These are phyloP conservation scores for Pseudofabraea citricarpa DNA, from an alignment of 2,329 filamentous ascomycete species.

Conservation along the genomic window DNA sequence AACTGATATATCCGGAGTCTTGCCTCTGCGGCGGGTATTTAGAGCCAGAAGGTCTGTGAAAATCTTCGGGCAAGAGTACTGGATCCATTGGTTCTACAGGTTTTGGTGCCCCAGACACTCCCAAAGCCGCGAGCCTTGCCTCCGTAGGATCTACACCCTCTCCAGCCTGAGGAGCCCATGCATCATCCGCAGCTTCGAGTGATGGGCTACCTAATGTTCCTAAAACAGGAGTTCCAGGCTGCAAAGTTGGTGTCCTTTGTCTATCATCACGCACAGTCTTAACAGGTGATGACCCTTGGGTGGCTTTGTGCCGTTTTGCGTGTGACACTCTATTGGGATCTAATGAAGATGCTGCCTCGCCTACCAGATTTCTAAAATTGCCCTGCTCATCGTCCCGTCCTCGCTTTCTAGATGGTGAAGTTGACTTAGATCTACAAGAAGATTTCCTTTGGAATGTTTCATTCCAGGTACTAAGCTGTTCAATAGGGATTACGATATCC, in stretches of 20 bases:
- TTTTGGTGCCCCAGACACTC: slow-evolving; percentile 30
- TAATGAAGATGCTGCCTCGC: slow-evolving; percentile 6
- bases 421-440: too few species aligned
- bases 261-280: background rate
- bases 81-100: slow-evolving; percentile 14
- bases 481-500: slow-evolving; percentile 19
- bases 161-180: slow-evolving; percentile 26
- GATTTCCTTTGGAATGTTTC: slow-evolving; percentile 12
- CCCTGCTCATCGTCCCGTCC: slow-evolving; percentile 11
- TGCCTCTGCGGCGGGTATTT: slow-evolving; percentile 15
- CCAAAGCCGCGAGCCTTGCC: slow-evolving; percentile 28
- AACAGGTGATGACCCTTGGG: too few species aligned
- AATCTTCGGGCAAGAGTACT: background rate
- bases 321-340: slow-evolving; percentile 7
- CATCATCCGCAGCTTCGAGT: slow-evolving; percentile 20
- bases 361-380: slow-evolving; percentile 11
- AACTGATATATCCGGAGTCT: slow-evolving; percentile 26
- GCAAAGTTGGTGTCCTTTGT: slow-evolving; percentile 4
- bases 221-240: slow-evolving; percentile 9
- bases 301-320: slow-evolving; percentile 23
- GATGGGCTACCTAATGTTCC: slow-evolving; percentile 18
- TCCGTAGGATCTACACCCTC: slow-evolving; percentile 25
- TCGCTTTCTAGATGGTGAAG: slow-evolving; percentile 22
- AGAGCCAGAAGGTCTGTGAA: background rate
- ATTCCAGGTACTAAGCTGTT: slow-evolving; percentile 20